A percentile compares a stretch with the other conserved stretches of the same genome.
Conservation (phyloP, 495 filamentous ascomycete genomes). For the Achaetomiella virescens region DNA sequence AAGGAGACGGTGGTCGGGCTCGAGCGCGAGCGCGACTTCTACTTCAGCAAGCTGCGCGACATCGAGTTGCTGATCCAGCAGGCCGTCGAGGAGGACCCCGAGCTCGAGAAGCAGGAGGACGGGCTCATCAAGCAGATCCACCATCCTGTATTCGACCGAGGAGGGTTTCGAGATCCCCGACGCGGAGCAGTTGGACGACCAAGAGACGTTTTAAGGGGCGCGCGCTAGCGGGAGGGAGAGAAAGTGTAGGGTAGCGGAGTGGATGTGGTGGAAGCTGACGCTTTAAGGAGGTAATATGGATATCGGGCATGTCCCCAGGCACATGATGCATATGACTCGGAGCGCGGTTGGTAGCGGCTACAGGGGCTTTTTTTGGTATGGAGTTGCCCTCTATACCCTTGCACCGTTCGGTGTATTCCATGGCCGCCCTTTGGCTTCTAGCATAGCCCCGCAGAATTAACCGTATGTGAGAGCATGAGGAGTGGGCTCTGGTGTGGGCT, state of each 20-base stretch:
- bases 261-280: background rate
- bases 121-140: constrained; percentile 91
- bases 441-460: constrained; percentile 18
- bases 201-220: constrained; percentile 63
- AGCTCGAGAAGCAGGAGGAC: constrained; percentile 87
- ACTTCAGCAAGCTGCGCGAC: constrained; percentile 95
- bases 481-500: background rate
- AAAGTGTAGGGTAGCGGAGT: background rate
- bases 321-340: constrained; percentile 17
- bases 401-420: constrained; percentile 16
- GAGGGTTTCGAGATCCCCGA: constrained; percentile 85
- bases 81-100: constrained; percentile 81
- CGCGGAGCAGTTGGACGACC: constrained; percentile 56
- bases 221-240: background rate
- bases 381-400: constrained; percentile 25
- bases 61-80: constrained; percentile 91
- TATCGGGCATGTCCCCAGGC: background rate
- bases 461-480: constrained; percentile 15
- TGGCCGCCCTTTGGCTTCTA: constrained; percentile 20
- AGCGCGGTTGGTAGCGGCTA: constrained; percentile 16
- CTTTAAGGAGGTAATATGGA: constrained; percentile 13
- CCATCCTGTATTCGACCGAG: constrained; percentile 95
- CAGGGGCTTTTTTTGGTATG: constrained; percentile 15
- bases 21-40: constrained; percentile 94
- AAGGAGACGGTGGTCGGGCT: constrained; percentile 83